phyloP scores from a whole-genome alignment of 768 basidiomycete genomes.

The Xerocomus potaroensis region DNA sequence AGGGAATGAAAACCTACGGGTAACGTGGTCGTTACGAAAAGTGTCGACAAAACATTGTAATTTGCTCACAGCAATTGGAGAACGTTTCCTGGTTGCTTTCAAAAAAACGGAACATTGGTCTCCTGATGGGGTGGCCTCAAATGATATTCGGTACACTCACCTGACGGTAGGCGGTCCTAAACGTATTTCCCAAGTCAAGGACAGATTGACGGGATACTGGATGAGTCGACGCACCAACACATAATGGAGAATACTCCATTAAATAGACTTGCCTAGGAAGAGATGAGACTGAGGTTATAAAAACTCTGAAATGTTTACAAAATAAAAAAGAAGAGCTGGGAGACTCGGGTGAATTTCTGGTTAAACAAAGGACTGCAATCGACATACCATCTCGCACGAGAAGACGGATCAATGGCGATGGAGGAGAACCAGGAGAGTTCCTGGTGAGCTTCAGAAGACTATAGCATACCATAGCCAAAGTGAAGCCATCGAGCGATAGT shows the following conservation, averaged over 20 bases:
- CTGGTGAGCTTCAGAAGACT: neutral
- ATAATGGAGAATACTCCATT: slow-evolving; percentile 5
- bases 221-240: slow-evolving; percentile 11
- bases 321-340: slow-evolving; percentile 15
- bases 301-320: neutral
- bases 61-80: slow-evolving; percentile 8
- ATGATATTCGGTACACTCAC: slow-evolving; percentile 4
- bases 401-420: slow-evolving; percentile 4
- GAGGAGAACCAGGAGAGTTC: neutral
- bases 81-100: slow-evolving; percentile 16
- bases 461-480: neutral
- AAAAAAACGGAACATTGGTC: neutral
- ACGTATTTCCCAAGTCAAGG: neutral
- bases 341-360: neutral
- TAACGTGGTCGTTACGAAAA: no score
- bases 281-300: neutral
- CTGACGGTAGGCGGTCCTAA: slow-evolving; percentile 7
- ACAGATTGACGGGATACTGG: neutral
- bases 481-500: neutral
- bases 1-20: slow-evolving; percentile 11
- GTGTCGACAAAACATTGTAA: neutral
- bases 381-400: slow-evolving; percentile 24
- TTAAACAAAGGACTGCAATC: neutral
- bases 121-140: neutral
- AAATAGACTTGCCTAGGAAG: slow-evolving; percentile 5